Conservation (phyloP, 345 rosid species). For the Hypericum perforatum region DNA sequence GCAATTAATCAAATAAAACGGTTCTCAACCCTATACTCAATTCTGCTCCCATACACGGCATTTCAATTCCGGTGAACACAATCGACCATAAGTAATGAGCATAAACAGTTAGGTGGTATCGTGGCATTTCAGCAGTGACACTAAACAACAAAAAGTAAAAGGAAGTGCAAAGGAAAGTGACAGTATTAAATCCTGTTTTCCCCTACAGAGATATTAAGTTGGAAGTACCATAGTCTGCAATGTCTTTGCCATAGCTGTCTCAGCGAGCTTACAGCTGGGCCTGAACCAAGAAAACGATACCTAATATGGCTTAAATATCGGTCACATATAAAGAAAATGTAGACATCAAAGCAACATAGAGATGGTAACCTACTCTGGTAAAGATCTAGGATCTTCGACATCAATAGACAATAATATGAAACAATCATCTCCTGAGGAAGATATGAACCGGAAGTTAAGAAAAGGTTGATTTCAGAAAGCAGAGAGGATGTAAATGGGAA, state of each 20-base stretch:
- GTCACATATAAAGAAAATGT: not conserved
- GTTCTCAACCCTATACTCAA: too few species aligned
- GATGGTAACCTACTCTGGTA: conserved; percentile 58
- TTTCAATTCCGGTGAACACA: too few species aligned
- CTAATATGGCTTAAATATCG: conserved; percentile 23
- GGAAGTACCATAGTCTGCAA: conserved; percentile 43
- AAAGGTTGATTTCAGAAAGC: not conserved
- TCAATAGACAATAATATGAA: conserved; percentile 32
- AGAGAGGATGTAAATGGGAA: not conserved
- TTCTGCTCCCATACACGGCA: too few species aligned
- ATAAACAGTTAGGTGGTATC: too few species aligned
- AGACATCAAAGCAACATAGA: too few species aligned
- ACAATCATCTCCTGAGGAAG: conserved; percentile 47
- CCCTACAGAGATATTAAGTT: conserved; percentile 1
- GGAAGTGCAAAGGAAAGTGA: not conserved
- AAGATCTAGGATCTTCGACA: conserved; percentile 42
- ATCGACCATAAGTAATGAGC: too few species aligned
- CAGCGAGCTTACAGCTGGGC: conserved; percentile 26
- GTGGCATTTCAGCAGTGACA: too few species aligned
- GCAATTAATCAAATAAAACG: too few species aligned
- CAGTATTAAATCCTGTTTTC: not conserved
- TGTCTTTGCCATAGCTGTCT: conserved; percentile 52
- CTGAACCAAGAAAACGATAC: conserved; percentile 57
- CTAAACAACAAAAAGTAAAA: too few species aligned
- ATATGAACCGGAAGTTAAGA: conserved; percentile 1